Base-by-base conservation (phyloP, 108 stramenopile genomes). In the Fistulifera pelliculosa region DNA sequence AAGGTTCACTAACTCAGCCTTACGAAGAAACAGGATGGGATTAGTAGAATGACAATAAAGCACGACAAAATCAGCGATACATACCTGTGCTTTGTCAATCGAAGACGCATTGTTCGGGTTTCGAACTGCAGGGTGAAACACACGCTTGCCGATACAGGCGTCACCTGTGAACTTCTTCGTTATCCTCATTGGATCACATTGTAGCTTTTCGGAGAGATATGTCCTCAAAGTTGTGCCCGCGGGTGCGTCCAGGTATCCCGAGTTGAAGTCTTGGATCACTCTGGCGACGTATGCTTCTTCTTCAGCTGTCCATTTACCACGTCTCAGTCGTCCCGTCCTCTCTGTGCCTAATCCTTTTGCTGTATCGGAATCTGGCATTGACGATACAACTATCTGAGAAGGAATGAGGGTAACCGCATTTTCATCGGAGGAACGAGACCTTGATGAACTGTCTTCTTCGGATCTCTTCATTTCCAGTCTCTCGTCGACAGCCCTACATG, bases 171-270 rank as follows among this genome's bases (percentile, higher is more conserved):
- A 99, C 70, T 99, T 99, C 71, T 99, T 99, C 18, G 98, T 97
- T 49, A 99, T 98, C n/a, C 98, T 73, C 98, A 99, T 99, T 13
- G 98, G 96, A 73, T 96, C 96, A 52, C 98, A 99, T 56, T 94
- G 74, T 11, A 99, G 79, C 74, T 96, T 93, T 38, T 95, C 92
- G 7, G 93, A 87, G 22, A 99, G 76, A 62, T 88, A 96, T 13
- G 84, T 81, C 15, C 97, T 77, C 27, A 99, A 77, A 0, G 96
- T 99, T 23, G 95, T 96, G 0, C 98, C 98, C 25, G 94, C 80
- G 24, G 86, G 88, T 7, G 95, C 85, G 58, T 89, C 82, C 41
- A 99, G 89, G 41, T 77, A 74, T 8, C 98, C 98, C 10, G 73
- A 67, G 56, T 95, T 91, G 63, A 99, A 99, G 58, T 92, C 89